These are phyloP conservation scores for Suhomyces xylopsoci DNA, from an alignment of 805 yeast genomes.

Conservation along the genomic window DNA sequence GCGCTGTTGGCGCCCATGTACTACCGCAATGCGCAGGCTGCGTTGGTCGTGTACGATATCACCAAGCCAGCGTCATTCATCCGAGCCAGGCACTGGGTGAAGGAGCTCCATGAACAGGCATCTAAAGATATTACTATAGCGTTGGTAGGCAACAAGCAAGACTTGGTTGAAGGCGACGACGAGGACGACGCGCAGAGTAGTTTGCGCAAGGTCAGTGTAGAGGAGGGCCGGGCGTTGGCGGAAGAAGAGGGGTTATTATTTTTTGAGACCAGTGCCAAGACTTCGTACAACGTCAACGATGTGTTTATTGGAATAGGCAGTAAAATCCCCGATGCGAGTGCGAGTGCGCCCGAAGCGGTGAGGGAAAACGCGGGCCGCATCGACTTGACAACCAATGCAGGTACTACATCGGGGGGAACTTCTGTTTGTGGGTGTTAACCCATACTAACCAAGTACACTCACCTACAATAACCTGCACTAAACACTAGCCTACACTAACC, in stretches of 20 bases:
- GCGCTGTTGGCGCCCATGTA: conserved; percentile 97
- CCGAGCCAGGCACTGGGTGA: conserved; percentile 96
- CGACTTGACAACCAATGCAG: conserved; percentile 26
- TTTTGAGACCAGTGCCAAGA: conserved; percentile 93
- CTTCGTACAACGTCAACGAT: conserved; percentile 83
- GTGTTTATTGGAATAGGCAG: conserved; percentile 88
- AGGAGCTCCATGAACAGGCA: conserved; percentile 93
- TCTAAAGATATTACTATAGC: conserved; percentile 90
- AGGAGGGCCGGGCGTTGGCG: conserved; percentile 85
- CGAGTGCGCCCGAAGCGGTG: conserved; percentile 5
- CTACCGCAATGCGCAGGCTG: conserved; percentile 96
- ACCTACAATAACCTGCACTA: too few relatives aligned
- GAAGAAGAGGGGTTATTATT: conserved; percentile 87
- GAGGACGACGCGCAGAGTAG: conserved; percentile 30
- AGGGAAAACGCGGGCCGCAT: conserved; percentile 27
- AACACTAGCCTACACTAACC: too few relatives aligned
- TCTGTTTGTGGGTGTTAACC: neutral
- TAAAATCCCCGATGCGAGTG: conserved; percentile 60
- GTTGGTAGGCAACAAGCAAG: conserved; percentile 89
- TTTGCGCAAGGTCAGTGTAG: conserved; percentile 73
- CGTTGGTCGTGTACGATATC: conserved; percentile 90
- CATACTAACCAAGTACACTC: too few relatives aligned
- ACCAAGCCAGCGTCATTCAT: conserved; percentile 93
- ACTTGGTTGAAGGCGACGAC: conserved; percentile 58
- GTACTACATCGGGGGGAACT: neutral